A percentile compares a stretch with the other conserved stretches of the same genome.
Evolutionary conservation across 2,329 filamentous ascomycete genomes (phyloP).

Genomic region (Aspergillus glaucus): DNA sequence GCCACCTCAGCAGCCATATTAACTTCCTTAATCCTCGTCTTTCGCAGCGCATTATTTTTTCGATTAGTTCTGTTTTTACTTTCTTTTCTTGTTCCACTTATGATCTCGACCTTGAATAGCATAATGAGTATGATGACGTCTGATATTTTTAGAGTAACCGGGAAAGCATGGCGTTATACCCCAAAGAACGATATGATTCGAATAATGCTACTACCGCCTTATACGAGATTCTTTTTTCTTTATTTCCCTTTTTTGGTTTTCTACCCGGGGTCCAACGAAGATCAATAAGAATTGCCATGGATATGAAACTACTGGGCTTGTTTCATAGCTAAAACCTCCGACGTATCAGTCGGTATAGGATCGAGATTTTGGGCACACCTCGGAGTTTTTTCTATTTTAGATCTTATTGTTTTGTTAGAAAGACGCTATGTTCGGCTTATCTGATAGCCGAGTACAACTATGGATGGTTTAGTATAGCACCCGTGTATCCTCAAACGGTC

Average conservation of each 20-base stretch:
- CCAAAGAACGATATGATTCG: constrained; percentile 9
- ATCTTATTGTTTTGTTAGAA: background rate
- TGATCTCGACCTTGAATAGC: constrained; percentile 4
- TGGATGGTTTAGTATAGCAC: no score
- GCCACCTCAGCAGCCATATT: constrained; percentile 31
- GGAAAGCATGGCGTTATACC: constrained; percentile 27
- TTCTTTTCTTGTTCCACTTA: background rate
- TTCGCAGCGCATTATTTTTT: background rate
- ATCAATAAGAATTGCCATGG: background rate
- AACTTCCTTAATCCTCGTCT: constrained; percentile 1
- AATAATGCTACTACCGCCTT: background rate
- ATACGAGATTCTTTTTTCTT: constrained; percentile 6
- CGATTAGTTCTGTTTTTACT: background rate
- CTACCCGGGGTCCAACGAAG: background rate
- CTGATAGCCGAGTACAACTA: no score
- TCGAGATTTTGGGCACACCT: no score
- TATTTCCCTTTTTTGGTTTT: background rate
- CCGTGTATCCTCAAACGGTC: no score
- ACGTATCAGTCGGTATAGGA: background rate
- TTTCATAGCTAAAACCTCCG: background rate
- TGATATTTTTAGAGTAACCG: constrained; percentile 17
- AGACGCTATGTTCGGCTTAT: no score
- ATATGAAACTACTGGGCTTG: background rate
- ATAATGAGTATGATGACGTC: constrained; percentile 22
- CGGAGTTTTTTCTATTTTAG: background rate